Base-by-base conservation (phyloP, 2,329 filamentous ascomycete species). In the Fusarium sp. region DNA sequence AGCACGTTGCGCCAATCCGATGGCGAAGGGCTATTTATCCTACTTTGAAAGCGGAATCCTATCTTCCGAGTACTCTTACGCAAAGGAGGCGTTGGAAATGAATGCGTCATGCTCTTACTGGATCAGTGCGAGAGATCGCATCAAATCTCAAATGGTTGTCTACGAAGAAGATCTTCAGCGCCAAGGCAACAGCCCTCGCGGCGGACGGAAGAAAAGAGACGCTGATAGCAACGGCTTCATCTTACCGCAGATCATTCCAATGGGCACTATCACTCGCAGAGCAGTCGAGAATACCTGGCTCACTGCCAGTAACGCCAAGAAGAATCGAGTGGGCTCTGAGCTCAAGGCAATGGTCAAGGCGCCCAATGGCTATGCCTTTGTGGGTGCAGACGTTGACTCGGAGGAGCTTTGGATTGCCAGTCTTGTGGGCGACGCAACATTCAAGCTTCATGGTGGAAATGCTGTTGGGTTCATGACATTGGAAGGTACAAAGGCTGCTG, bases 401-500 rank as follows among this genome's bases (percentile, higher is more conserved):
- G 90, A 99, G 77, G 96, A 99, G 78, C 85, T 99, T 9, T 99
- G 96, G 96, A 99, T 99, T 73, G 96, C 96, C 5, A 97, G 93
- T 77, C 84, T 99, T 3, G 88, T 99, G 3, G 96, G 96, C 23
- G 96, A 99, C 77, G 93, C 96, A 5, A 94, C 94, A 23, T 99
- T 99, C 81, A 91, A 93, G 74, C 84, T 99, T 2, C 96, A 99
- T 71, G 96, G 96, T 40, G 96, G 96, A 52, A 98, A 97, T 76
- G 96, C 96, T 3, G 92, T 99, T 59, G 96, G 96, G 1, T 99
- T 99, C 82, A 99, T 99, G 96, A 99, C 96, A 0, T 84, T 99
- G 2, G 96, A 99, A 80, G 95, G 96, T 15, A 96, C 93, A 48
- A 98, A 99, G 80, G 90, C 93, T 8, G 93, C 92, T 4, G 95